Base-by-base conservation (phyloP, 768 basidiomycete genomes). In the Leccinum imitatum region DNA sequence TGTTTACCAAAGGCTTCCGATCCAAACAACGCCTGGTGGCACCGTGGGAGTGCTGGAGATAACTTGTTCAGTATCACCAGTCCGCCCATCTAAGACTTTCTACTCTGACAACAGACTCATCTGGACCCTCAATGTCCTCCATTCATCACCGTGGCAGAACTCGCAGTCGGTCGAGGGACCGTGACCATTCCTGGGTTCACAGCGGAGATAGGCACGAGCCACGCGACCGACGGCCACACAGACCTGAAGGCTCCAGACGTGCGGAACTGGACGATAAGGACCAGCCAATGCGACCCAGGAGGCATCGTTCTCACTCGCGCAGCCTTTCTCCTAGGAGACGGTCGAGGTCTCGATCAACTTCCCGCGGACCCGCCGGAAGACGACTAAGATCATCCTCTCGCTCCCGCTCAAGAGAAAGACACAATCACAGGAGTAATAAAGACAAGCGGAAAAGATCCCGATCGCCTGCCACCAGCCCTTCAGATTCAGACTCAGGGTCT, bases 391-490 rank as follows among this genome's bases (percentile, higher is more conserved):
- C 69, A 15, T 8, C 56, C 57, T 73, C 71, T 2, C 69, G 68
- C 59, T 81, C 80, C 11, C 74, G 74, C 60, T 77, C 76, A 6
- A 73, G 66, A 61, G 75, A 75, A 50, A 63, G 56, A 27, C 59
- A 66, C 31, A 60, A 61, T 44, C 37, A 63, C 44, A 67, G 30
- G 54, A 66, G 58, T 14, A 67, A 66, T 27, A 73, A 73, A 55
- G 68, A 69, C 59, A 68, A 68, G 25, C 71, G 74, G 50, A 71
- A 71, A 59, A 59, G 72, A 59, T 74, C 74, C 33, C 69, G 74
- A 31, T 78, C 78, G 7, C 73, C 66, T 35, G 76, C 77, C 44
- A 80, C 80, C n/a, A 78, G 76, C 61, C 75, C 76, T n/a, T 76
- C 76, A 19, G 73, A 77, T 27, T 66, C 72, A 8, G 68, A 65